These are phyloP conservation scores for Hymenoscyphus fructigenus DNA, from an alignment of 2,329 filamentous ascomycete species.

Conservation along the genomic window DNA sequence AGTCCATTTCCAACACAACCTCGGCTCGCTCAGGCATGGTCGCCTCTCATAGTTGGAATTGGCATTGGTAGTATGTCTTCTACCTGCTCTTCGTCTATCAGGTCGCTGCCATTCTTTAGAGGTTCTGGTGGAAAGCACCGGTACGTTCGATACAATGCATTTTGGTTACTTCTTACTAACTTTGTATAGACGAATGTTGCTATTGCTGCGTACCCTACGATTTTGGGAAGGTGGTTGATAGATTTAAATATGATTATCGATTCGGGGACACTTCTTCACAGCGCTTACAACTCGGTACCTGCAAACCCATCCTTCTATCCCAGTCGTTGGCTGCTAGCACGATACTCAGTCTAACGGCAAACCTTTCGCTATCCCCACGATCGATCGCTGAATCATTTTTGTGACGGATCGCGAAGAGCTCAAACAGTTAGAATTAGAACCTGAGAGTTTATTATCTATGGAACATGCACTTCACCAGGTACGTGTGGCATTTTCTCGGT, in stretches of 20 bases:
- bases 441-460: not conserved
- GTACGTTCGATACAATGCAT: not conserved
- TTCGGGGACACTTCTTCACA: not conserved
- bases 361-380: not conserved
- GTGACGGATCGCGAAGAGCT: not conserved
- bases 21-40: not conserved
- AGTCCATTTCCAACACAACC: not conserved
- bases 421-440: constrained; percentile 3
- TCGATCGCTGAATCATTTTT: constrained; percentile 4
- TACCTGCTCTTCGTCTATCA: not conserved
- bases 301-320: not conserved
- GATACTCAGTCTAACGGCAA: not conserved
- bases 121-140: not conserved
- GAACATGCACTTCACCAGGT: not conserved
- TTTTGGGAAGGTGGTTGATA: not conserved
- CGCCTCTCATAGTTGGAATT: not conserved
- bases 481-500: not conserved
- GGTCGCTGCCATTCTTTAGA: not conserved
- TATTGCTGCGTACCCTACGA: not conserved
- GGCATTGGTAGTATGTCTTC: constrained; percentile 1
- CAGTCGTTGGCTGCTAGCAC: not conserved
- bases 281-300: not conserved
- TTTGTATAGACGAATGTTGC: not conserved
- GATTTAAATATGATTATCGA: not conserved
- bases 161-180: not conserved